Evolutionary conservation across 2,329 filamentous ascomycete genomes (phyloP), one percentile per base, ranked within the genome.

Genomic region (Colletotrichum tropicicola): DNA sequence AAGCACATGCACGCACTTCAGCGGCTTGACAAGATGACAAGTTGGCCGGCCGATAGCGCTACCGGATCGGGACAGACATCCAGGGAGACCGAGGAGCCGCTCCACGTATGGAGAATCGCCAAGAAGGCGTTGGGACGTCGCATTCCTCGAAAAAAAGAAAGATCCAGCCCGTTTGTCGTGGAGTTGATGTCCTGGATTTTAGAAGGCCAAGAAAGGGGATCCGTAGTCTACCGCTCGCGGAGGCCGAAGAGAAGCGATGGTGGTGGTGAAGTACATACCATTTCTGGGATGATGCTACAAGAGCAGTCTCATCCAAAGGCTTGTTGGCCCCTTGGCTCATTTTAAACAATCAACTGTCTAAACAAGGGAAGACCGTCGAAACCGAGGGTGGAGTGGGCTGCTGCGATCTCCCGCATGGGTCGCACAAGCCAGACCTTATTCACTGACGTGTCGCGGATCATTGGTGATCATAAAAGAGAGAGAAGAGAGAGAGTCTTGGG

Each of bases 401-500:
- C 35, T 56, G 35, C 35, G 62, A 65, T 65, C 62, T 62, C 51
- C 57, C 21, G 37, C 62, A 65, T 61, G 62, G 62, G 62, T 41
- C 49, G 62, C 62, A 65, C 62, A 65, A 55, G 57, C 62, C 62
- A 62, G 62, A 61, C 62, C 62, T 65, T 65, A 62, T 61, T 65
- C 62, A 30, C 17, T 45, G 49, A 55, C 44, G 44, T 56, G 44
- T 56, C 15, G 57, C 57, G 57, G 62, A 62, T 55, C 62, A 51
- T 35, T 13, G 43, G 21, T 39, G 48, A 62, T 51, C 49, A 45
- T 48, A 48, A 39, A 19, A 57, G 30, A 21, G 30, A 21, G 4
- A 19, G 28, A 19, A 15, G 43, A 41, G 15, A 25, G 41, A 25
- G 59, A 54, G 48, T 21, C 19, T 39, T 23, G 28, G n/a, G 44